These are phyloP conservation scores for Nakazawaea sp. DNA, from an alignment of 805 yeast genomes.

Conservation along the genomic window DNA sequence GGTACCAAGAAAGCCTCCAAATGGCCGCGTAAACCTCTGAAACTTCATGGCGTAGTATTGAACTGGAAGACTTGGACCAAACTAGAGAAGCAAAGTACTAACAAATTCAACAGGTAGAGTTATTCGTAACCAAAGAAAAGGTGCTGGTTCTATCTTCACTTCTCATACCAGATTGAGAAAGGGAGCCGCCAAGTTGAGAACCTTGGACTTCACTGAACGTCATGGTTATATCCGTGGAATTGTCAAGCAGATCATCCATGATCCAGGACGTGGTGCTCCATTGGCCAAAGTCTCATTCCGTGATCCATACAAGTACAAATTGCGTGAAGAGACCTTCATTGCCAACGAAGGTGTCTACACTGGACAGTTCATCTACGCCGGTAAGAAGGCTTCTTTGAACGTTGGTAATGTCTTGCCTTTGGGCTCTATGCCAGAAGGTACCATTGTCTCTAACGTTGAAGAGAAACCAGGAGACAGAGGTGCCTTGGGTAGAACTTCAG, in stretches of 20 bases:
- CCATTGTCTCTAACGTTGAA: conserved; percentile 96
- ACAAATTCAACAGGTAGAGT: conserved; percentile 91
- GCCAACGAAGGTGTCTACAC: conserved; percentile 99
- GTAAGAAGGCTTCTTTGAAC: conserved; percentile 95
- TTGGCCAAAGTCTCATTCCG: conserved; percentile 98
- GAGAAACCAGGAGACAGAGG: conserved; percentile 99
- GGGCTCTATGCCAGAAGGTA: conserved; percentile 98
- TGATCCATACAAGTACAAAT: conserved; percentile 98
- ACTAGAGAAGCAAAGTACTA: not conserved
- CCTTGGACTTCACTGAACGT: conserved; percentile 98
- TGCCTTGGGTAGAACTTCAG: conserved; percentile 99
- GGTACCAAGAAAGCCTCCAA: no score
- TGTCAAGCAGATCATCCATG: conserved; percentile 97
- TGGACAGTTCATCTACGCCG: conserved; percentile 98
- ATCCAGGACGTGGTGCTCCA: conserved; percentile 99
- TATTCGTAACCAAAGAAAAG: conserved; percentile 99
- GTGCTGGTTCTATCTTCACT: conserved; percentile 99
- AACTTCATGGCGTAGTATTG: no score
- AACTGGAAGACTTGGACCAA: not conserved
- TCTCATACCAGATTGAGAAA: conserved; percentile 99
- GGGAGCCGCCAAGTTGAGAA: conserved; percentile 99
- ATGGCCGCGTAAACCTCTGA: no score
- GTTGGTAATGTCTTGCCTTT: conserved; percentile 97
- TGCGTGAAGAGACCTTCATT: conserved; percentile 97
- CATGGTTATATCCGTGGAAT: conserved; percentile 99